Conservation (phyloP, 2,329 filamentous ascomycete genomes). For the Trichoderma atroviride region DNA sequence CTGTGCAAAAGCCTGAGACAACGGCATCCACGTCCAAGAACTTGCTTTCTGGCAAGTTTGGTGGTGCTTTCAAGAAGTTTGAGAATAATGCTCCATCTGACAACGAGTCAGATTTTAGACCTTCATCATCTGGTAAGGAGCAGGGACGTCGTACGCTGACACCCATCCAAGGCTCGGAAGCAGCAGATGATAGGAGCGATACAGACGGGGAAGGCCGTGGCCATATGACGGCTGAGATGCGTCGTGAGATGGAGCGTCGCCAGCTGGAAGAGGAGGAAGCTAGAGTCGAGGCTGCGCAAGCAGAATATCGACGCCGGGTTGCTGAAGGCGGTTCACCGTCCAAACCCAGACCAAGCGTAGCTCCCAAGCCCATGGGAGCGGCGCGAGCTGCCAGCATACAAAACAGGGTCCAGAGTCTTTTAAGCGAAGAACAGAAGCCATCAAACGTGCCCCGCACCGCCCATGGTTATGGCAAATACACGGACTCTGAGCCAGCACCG, state of each 20-base stretch:
- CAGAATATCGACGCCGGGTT: constrained; percentile 80
- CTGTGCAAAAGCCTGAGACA: constrained; percentile 72
- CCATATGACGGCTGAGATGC: constrained; percentile 81
- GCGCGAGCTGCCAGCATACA: constrained; percentile 83
- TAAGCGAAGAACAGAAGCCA: constrained; percentile 73
- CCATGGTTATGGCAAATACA: constrained; percentile 87
- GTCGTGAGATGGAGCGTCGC: constrained; percentile 83
- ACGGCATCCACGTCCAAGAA: constrained; percentile 75
- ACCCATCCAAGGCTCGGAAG: constrained; percentile 76
- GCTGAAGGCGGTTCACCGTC: constrained; percentile 50
- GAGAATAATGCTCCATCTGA: constrained; percentile 58
- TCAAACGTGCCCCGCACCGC: constrained; percentile 68
- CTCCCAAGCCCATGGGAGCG: constrained; percentile 58
- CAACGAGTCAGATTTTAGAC: constrained; percentile 37
- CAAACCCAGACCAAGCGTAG: constrained; percentile 42
- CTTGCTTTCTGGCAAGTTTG: constrained; percentile 84
- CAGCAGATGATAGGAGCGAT: constrained; percentile 61
- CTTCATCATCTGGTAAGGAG: constrained; percentile 55
- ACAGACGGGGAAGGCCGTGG: constrained; percentile 64
- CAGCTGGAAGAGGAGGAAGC: constrained; percentile 85
- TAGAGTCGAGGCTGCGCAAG: constrained; percentile 83
- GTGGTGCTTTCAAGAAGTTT: constrained; percentile 91
- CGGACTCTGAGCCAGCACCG: constrained; percentile 54
- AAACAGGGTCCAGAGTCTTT: constrained; percentile 81
- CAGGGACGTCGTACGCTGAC: constrained; percentile 58